A percentile compares a stretch with the other conserved stretches of the same genome.
These are phyloP conservation scores for Serendipita vermifera DNA, from an alignment of 768 basidiomycete genomes.

Conservation along the genomic window DNA sequence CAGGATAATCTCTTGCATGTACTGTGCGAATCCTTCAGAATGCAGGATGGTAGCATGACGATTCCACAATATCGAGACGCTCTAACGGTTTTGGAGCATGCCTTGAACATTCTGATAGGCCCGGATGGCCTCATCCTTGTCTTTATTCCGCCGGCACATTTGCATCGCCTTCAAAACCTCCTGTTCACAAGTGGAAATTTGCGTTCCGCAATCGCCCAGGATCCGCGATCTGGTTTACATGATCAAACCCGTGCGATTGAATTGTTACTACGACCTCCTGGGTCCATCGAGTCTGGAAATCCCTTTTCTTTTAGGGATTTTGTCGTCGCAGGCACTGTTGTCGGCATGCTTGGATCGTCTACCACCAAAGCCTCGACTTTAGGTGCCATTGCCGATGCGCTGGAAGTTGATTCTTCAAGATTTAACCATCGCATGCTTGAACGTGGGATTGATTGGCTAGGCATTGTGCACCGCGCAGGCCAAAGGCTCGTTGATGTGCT, in stretches of 20 bases:
- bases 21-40: constrained; percentile 15
- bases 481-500: constrained; percentile 25
- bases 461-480: constrained; percentile 25
- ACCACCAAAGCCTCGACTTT: constrained; percentile 18
- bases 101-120: constrained; percentile 20
- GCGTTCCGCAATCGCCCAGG: constrained; percentile 21
- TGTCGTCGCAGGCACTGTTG: constrained; percentile 28
- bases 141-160: constrained; percentile 22
- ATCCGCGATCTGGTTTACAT: constrained; percentile 17
- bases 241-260: constrained; percentile 35
- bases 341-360: constrained; percentile 24
- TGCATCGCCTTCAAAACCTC: constrained; percentile 35
- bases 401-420: constrained; percentile 18
- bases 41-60: neutral
- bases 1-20: constrained; percentile 28
- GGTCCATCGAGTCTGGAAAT: constrained; percentile 15
- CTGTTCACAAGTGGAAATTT: constrained; percentile 31
- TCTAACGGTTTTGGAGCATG: constrained; percentile 25
- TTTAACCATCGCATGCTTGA: constrained; percentile 21
- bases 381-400: constrained; percentile 17
- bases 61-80: constrained; percentile 22
- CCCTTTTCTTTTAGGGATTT: constrained; percentile 27
- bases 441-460: constrained; percentile 27
- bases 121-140: constrained; percentile 17
- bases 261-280: constrained; percentile 26